Conservation (phyloP, 2,329 filamentous ascomycete genomes). For the Claviceps cyperi region DNA sequence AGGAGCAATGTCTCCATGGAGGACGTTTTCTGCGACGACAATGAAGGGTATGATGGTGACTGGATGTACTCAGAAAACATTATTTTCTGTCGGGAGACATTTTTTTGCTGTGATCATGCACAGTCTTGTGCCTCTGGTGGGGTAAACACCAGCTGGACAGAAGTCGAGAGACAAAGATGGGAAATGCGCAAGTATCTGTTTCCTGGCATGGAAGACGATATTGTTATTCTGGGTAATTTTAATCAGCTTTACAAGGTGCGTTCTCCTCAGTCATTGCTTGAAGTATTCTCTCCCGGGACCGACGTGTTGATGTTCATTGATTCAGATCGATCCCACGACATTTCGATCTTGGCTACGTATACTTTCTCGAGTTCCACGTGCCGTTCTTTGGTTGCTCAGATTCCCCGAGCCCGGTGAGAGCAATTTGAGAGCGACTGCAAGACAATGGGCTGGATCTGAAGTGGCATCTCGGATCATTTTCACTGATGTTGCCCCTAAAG, state of each 20-base stretch:
- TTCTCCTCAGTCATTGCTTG: neutral
- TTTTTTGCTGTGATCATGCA: constrained; percentile 95
- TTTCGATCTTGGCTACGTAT: constrained; percentile 95
- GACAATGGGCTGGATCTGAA: constrained; percentile 68
- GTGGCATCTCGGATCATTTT: constrained; percentile 83
- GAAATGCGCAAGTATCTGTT: constrained; percentile 88
- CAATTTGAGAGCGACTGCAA: constrained; percentile 68
- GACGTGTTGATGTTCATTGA: neutral
- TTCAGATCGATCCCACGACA: constrained; percentile 86
- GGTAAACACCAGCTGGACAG: constrained; percentile 58
- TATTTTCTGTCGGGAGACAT: constrained; percentile 84
- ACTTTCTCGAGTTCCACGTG: constrained; percentile 68
- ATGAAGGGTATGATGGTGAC: constrained; percentile 52
- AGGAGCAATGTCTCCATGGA: constrained; percentile 60
- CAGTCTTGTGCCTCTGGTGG: constrained; percentile 71
- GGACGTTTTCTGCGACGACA: constrained; percentile 53
- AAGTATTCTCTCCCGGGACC: neutral
- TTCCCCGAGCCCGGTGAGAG: constrained; percentile 88
- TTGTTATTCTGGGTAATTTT: constrained; percentile 91
- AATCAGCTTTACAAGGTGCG: constrained; percentile 95
- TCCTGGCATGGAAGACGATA: constrained; percentile 64
- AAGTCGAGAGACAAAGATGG: constrained; percentile 74
- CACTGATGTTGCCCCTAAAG: constrained; percentile 92
- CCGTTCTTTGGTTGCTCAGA: constrained; percentile 87
- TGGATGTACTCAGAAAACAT: constrained; percentile 98